Evolutionary conservation across 306 rosid species (phyloP), one percentile per base, ranked within the genome.

Genomic region (Glycine soja): DNA sequence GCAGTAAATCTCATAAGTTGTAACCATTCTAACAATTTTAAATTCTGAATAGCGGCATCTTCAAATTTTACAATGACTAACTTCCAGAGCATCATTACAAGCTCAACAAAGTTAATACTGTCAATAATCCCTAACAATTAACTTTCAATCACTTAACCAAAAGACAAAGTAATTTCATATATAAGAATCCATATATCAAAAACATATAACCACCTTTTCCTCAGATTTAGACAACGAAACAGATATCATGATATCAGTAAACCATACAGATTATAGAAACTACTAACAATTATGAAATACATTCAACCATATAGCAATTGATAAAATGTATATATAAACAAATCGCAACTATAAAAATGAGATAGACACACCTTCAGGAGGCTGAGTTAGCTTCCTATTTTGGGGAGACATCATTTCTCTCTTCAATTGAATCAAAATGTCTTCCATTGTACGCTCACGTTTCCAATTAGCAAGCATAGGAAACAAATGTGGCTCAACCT

Each of bases 401-500:
- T 95, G 99, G 47, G 99, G 97, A 65, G 94, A 90, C 80, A 65
- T 82, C 99, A 95, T 95, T 53, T 95, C 99, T 88, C 90, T 95
- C 93, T 95, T 95, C 91, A 95, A 79, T 77, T 92, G 99, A 76
- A 91, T 54, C 86, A 95, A 88, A 81, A 92, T 76, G 82, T 89
- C 97, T 87, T 95, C 99, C 99, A 95, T 90, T 69, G 98, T 93
- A 80, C 79, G 38, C 89, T 92, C 97, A 79, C 98, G 87, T 87
- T 88, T 92, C 99, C 99, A 95, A 82, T 87, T 91, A 77, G 96
- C 78, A 84, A 95, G 99, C 98, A 93, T 95, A 76, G 98, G 96
- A 86, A 95, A 93, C 42, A 92, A 87, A 79, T 86, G 68, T 14
- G 99, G 97, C 62, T 95, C 98, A 85, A 95, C 99, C 99, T 95